Conservation (phyloP, 1,139 yeast species). For the Suhomyces bokatorum region DNA sequence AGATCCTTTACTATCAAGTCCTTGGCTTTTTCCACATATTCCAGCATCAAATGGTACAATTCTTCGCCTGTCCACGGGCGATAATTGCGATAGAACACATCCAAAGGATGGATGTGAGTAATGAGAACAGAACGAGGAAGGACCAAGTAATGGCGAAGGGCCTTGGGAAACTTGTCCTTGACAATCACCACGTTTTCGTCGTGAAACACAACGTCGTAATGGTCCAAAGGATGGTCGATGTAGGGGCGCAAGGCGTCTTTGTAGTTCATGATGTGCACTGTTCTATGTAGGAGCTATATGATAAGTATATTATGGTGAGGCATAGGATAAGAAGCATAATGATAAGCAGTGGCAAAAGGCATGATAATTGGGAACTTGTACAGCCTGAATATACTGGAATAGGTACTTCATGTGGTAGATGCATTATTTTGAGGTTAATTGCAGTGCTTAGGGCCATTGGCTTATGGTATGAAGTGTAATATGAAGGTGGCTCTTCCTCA, state of each 20-base stretch:
- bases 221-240: conserved; percentile 31
- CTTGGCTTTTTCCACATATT: conserved; percentile 47
- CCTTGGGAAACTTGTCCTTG: conserved; percentile 64
- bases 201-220: conserved; percentile 31
- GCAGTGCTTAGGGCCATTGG: no score
- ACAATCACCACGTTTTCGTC: conserved; percentile 59
- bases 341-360: not conserved
- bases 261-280: conserved; percentile 30
- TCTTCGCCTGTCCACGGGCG: conserved; percentile 18
- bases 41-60: conserved; percentile 31
- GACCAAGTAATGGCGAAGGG: conserved; percentile 59
- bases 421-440: no score
- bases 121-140: conserved; percentile 51
- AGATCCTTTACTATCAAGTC: conserved; percentile 41
- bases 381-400: no score
- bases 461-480: no score
- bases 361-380: no score
- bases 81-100: conserved; percentile 42
- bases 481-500: no score
- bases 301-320: not conserved
- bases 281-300: conserved; percentile 1
- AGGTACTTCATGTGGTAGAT: no score
- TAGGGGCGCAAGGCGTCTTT: conserved; percentile 35
- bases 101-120: conserved; percentile 53
- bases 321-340: not conserved